These are phyloP conservation scores for Populus deltoides DNA, from an alignment of 345 rosid genomes.

Conservation along the genomic window DNA sequence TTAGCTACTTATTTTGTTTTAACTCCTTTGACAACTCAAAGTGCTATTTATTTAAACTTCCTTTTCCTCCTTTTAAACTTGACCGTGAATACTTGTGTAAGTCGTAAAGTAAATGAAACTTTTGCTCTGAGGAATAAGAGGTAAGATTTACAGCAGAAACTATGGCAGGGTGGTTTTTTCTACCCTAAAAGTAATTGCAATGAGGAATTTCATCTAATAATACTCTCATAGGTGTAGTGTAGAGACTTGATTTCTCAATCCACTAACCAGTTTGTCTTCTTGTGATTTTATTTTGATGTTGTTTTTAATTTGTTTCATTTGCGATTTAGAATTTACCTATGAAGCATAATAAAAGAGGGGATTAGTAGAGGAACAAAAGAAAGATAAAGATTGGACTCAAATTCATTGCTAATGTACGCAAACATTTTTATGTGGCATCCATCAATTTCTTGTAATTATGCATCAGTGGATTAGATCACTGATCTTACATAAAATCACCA, in stretches of 20 bases:
- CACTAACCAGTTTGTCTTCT: background rate
- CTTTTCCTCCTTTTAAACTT: background rate
- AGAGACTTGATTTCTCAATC: background rate
- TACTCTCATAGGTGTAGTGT: background rate
- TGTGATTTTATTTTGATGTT: background rate
- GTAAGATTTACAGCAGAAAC: background rate
- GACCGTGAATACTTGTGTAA: background rate
- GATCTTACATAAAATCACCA: background rate
- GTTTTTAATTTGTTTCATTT: background rate
- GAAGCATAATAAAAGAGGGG: slow-evolving; percentile 70
- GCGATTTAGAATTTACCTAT: slow-evolving; percentile 51
- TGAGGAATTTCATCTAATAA: background rate
- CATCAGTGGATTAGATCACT: background rate
- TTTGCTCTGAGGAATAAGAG: background rate
- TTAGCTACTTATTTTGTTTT: background rate
- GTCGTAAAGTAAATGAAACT: background rate
- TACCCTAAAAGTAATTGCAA: background rate
- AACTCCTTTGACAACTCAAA: background rate
- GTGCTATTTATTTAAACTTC: no score
- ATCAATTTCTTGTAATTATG: background rate
- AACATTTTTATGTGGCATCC: background rate
- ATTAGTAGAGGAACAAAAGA: slow-evolving; percentile 60
- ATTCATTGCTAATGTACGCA: slow-evolving; percentile 53
- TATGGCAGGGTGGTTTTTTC: background rate
- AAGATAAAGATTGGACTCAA: slow-evolving; percentile 59